Evolutionary conservation across 176 grass and related monocot species (phyloP).

Genomic region (Melocanna baccifera): DNA sequence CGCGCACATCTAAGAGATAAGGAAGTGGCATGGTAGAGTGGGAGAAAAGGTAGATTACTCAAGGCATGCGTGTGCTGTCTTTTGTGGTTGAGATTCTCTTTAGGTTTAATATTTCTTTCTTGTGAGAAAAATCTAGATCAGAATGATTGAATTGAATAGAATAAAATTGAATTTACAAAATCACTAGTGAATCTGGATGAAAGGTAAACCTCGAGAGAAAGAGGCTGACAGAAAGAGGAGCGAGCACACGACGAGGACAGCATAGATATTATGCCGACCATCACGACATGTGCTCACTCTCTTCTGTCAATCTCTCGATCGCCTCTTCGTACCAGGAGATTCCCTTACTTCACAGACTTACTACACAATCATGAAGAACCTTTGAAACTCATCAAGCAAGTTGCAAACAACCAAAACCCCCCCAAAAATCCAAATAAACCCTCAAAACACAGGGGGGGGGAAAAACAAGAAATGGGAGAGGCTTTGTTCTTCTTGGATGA

Average conservation of each 20-base stretch:
- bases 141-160: neutral
- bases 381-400: neutral
- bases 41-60: neutral
- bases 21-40: neutral
- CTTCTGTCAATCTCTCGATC: slow-evolving; percentile 76
- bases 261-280: slow-evolving; percentile 28
- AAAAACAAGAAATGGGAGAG: neutral
- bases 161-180: neutral
- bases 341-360: neutral
- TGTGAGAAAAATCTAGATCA: neutral
- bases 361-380: fast-evolving
- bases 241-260: slow-evolving; percentile 50
- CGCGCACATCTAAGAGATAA: slow-evolving; percentile 28
- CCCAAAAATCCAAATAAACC: slow-evolving; percentile 22
- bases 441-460: neutral
- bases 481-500: slow-evolving; percentile 41
- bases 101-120: neutral
- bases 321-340: neutral
- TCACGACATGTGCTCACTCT: slow-evolving; percentile 74
- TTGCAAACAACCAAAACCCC: neutral
- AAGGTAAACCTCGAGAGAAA: neutral
- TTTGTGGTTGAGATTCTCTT: neutral
- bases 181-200: neutral
- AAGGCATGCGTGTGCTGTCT: neutral
- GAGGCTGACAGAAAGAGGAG: slow-evolving; percentile 74